Evolutionary conservation across 2,329 filamentous ascomycete species (phyloP).

Genomic region (Aspergillus ochraceus): DNA sequence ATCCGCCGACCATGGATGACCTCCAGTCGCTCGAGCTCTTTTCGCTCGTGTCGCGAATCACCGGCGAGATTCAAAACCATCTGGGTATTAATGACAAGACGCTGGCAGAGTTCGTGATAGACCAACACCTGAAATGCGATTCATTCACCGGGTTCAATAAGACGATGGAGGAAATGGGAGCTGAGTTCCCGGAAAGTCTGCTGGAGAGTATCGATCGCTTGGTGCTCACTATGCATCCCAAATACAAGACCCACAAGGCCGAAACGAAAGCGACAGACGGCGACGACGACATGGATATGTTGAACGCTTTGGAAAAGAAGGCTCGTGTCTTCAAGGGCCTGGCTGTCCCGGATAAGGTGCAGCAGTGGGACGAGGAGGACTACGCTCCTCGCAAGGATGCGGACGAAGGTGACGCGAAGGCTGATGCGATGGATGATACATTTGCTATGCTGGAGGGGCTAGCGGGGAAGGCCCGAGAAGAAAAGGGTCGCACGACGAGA

Average conservation of each 20-base stretch:
- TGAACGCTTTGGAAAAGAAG: conserved; percentile 64
- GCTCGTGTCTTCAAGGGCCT: conserved; percentile 88
- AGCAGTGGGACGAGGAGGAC: conserved; percentile 54
- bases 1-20: conserved; percentile 69
- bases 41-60: conserved; percentile 91
- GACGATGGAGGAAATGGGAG: conserved; percentile 72
- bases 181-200: conserved; percentile 80
- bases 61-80: conserved; percentile 92
- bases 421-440: conserved; percentile 84
- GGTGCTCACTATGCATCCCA: conserved; percentile 86
- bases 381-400: conserved; percentile 34
- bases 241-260: conserved; percentile 65
- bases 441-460: conserved; percentile 87
- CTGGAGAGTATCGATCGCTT: conserved; percentile 89
- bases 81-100: conserved; percentile 90
- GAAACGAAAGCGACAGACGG: conserved; percentile 38
- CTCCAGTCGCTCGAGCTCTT: conserved; percentile 87
- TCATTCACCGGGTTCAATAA: conserved; percentile 72
- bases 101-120: conserved; percentile 93
- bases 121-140: conserved; percentile 75
- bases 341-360: conserved; percentile 76
- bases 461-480: conserved; percentile 61
- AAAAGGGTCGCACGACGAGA: conserved; percentile 34
- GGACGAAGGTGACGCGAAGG: conserved; percentile 42
- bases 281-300: conserved; percentile 43